Conservation (phyloP, 1,139 yeast species). For the Citeromyces siamensis region DNA sequence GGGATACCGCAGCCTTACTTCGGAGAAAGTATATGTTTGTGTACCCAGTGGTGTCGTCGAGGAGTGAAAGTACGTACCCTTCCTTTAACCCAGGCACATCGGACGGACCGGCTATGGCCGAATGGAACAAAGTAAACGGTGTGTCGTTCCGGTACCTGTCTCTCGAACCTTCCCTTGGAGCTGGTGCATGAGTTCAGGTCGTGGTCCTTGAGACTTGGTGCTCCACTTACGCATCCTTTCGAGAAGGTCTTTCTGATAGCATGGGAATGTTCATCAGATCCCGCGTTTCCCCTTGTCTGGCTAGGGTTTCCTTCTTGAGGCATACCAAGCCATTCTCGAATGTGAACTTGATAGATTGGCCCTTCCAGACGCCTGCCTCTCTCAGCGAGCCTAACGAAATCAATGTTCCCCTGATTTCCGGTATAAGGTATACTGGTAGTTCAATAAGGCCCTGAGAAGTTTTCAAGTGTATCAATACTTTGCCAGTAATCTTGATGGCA, state of each 20-base stretch:
- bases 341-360: not conserved
- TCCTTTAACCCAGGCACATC: not conserved
- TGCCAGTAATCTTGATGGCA: too few species aligned
- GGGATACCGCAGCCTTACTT: not conserved
- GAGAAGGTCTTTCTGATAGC: not conserved
- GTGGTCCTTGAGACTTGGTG: not conserved
- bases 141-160: not conserved
- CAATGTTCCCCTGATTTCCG: too few species aligned
- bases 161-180: not conserved
- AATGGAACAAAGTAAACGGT: not conserved
- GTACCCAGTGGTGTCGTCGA: not conserved
- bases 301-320: not conserved
- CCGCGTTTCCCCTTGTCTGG: not conserved
- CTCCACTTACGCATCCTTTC: not conserved
- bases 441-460: too few species aligned
- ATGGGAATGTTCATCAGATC: not conserved
- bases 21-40: not conserved
- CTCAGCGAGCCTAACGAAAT: too few species aligned
- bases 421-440: too few species aligned
- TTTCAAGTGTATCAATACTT: too few species aligned
- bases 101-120: not conserved
- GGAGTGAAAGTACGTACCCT: not conserved
- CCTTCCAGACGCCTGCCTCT: not conserved
- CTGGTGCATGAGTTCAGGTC: not conserved
- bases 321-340: not conserved